phyloP scores from a whole-genome alignment of 1,284 basidiomycete genomes.

The Puccinia novopanici region DNA sequence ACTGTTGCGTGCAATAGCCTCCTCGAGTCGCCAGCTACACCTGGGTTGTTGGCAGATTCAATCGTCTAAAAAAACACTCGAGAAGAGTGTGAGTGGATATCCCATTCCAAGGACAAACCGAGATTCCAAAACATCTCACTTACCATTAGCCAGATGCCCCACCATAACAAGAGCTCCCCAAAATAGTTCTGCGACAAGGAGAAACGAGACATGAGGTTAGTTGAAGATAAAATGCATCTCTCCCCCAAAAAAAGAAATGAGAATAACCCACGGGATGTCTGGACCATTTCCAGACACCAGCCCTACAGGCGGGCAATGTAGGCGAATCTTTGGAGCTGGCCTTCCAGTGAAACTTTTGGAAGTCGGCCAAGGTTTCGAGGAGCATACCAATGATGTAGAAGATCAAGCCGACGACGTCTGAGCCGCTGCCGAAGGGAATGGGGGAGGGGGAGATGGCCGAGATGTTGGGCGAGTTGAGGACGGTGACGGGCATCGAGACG shows the following conservation, averaged over 20 bases:
- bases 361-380: slow-evolving; percentile 68
- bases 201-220: not conserved
- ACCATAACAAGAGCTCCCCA: slow-evolving; percentile 42
- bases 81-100: too few relatives aligned
- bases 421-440: slow-evolving; percentile 67
- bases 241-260: not conserved
- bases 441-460: slow-evolving; percentile 61
- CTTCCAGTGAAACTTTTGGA: slow-evolving; percentile 63
- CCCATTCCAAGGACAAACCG: too few relatives aligned
- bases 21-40: not conserved
- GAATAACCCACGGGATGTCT: slow-evolving; percentile 40
- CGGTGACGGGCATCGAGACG: slow-evolving; percentile 67
- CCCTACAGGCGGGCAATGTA: slow-evolving; percentile 12
- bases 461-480: slow-evolving; percentile 70
- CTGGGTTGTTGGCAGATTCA: slow-evolving; percentile 52
- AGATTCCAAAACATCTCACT: not conserved
- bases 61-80: slow-evolving; percentile 43
- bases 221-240: not conserved
- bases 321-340: not conserved
- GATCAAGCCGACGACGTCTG: slow-evolving; percentile 71
- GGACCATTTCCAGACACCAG: slow-evolving; percentile 36
- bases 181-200: slow-evolving; percentile 37
- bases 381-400: slow-evolving; percentile 69
- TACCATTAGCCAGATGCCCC: slow-evolving; percentile 49
- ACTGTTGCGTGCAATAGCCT: slow-evolving; percentile 52